These are phyloP conservation scores for Metarhizium sp. DNA, from an alignment of 2,329 filamentous ascomycete genomes.

Conservation along the genomic window DNA sequence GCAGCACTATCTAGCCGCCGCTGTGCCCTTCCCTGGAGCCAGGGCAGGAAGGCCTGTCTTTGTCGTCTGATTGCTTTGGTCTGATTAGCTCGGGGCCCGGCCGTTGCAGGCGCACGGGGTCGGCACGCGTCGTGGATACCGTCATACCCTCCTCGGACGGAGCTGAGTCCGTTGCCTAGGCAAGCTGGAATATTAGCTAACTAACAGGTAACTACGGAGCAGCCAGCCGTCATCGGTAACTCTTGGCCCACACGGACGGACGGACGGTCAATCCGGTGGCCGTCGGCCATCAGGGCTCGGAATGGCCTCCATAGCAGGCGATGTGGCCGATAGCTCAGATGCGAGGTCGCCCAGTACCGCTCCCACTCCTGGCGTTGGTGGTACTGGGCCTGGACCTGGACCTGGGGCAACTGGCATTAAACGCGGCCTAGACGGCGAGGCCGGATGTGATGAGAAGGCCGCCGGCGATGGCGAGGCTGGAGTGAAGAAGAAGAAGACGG, in stretches of 20 bases:
- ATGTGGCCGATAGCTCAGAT: slow-evolving; percentile 2
- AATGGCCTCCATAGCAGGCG: slow-evolving; percentile 3
- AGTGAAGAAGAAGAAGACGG: slow-evolving; percentile 37
- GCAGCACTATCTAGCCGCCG: not conserved
- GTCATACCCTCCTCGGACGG: no score
- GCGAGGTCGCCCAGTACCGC: not conserved
- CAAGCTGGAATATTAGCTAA: no score
- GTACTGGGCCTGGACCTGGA: not conserved
- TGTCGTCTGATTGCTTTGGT: not conserved
- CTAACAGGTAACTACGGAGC: no score
- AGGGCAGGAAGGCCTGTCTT: not conserved
- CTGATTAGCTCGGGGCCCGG: not conserved
- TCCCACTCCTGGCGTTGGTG: not conserved
- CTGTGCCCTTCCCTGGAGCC: not conserved
- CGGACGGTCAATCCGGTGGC: not conserved
- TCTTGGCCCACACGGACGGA: not conserved
- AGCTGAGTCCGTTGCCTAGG: no score
- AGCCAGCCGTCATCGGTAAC: not conserved
- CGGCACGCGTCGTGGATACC: not conserved
- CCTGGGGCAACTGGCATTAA: not conserved
- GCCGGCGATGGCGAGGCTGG: slow-evolving; percentile 8
- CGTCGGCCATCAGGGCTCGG: not conserved
- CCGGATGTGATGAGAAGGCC: not conserved
- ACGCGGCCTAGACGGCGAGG: not conserved
- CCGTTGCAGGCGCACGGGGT: not conserved